Evolutionary conservation across 2,329 filamentous ascomycete genomes (phyloP), one percentile per base, ranked within the genome.

Genomic region (Verticillium isaacii): DNA sequence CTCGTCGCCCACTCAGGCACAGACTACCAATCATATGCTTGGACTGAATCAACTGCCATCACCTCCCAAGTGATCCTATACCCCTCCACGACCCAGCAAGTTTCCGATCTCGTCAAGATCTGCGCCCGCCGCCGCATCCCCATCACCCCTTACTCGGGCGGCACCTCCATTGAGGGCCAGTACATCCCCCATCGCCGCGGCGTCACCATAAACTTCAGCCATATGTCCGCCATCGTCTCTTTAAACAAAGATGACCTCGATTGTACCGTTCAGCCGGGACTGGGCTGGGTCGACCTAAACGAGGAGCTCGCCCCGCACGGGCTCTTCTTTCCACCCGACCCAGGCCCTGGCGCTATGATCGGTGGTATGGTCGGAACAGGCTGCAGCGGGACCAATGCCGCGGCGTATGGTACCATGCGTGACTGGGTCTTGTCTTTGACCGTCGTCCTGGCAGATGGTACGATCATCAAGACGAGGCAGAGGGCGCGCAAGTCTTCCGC

Each of bases 341-440:
- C 92, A 5, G 91, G 91, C 32, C 92, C 92, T 56, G 90, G 90
- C 8, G 92, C 92, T 59, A 90, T 89, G 82, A 93, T 96, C 65
- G 92, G 92, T 58, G 92, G 92, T 23, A 91, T 91, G 88, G 84
- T 91, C 4, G 87, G 86, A 1, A 91, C 89, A 7, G 80, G 80
- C 57, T 83, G 80, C 71, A 82, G 80, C 63, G 92, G 92, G 57
- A 95, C 91, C 2, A 95, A 96, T 72, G 86, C 91, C 3, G 92
- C 92, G 72, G 83, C 90, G 57, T 95, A 95, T 71, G 92, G 91
- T 59, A 95, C 91, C 0, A 95, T 95, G 91, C 86, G 90, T 60
- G 92, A 96, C 71, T 96, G 91, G 91, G 91, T 95, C 1, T 76
- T 94, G 11, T 90, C 86, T 58, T 78, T 96, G 57, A 95, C 91